These are phyloP conservation scores for Onygenales sp. DNA, from an alignment of 2,329 filamentous ascomycete genomes.

Conservation along the genomic window DNA sequence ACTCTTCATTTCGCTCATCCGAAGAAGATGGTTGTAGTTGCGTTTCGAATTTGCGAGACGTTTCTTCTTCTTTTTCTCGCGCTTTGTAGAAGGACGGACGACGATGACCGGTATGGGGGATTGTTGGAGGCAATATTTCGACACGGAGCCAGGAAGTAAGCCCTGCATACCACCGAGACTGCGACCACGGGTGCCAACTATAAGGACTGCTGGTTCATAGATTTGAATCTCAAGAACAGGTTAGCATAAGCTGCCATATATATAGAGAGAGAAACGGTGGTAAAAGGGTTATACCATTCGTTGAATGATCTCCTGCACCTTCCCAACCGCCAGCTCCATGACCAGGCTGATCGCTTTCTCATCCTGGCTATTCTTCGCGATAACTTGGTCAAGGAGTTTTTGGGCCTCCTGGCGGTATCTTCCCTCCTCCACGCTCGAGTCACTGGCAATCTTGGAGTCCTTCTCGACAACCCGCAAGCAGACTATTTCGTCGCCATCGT, in stretches of 20 bases:
- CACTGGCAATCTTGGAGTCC: slow-evolving; percentile 59
- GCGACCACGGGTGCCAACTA: slow-evolving; percentile 79
- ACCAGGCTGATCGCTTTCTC: slow-evolving; percentile 72
- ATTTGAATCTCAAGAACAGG: slow-evolving; percentile 60
- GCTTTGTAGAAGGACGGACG: slow-evolving; percentile 76
- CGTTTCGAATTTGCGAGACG: slow-evolving; percentile 66
- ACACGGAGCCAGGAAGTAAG: slow-evolving; percentile 78
- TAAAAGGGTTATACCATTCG: slow-evolving; percentile 55
- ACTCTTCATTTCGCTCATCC: slow-evolving; percentile 46
- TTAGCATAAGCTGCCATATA: slow-evolving; percentile 3
- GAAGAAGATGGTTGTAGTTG: slow-evolving; percentile 68
- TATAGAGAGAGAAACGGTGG: background rate
- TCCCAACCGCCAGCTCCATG: slow-evolving; percentile 79
- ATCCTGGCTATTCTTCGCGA: slow-evolving; percentile 70
- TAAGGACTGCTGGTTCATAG: slow-evolving; percentile 82
- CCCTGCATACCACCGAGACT: slow-evolving; percentile 80
- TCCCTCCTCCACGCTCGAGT: slow-evolving; percentile 52
- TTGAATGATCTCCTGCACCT: slow-evolving; percentile 83
- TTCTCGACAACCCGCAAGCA: slow-evolving; percentile 83
- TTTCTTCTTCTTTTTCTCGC: slow-evolving; percentile 83
- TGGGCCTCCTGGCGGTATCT: slow-evolving; percentile 69
- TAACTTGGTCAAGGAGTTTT: slow-evolving; percentile 63
- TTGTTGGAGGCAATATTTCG: slow-evolving; percentile 90
- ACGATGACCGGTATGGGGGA: slow-evolving; percentile 90
- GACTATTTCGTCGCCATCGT: slow-evolving; percentile 88